Conservation (phyloP, 805 yeast genomes). For the Wickerhamiella alocasiicola region DNA sequence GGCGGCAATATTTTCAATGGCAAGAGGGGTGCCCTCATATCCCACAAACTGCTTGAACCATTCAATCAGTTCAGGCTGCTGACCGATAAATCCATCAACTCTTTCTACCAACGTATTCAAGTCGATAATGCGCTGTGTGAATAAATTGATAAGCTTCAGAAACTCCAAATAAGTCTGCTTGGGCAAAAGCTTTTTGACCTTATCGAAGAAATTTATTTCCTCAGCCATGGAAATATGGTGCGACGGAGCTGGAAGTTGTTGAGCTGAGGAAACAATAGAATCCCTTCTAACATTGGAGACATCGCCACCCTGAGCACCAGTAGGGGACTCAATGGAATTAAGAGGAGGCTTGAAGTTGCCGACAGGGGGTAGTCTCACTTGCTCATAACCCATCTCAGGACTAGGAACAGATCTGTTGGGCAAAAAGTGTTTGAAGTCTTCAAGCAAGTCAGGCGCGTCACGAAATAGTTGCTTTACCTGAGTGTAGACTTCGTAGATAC, state of each 20-base stretch:
- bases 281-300: not conserved
- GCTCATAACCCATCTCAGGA: conserved; percentile 18
- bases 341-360: conserved; percentile 64
- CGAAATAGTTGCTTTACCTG: conserved; percentile 83
- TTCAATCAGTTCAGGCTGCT: conserved; percentile 59
- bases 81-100: conserved; percentile 76
- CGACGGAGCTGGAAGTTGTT: conserved; percentile 49
- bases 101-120: conserved; percentile 68
- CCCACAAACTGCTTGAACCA: conserved; percentile 94
- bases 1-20: conserved; percentile 74
- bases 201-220: conserved; percentile 83
- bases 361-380: conserved; percentile 63
- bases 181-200: conserved; percentile 76
- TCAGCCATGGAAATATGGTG: conserved; percentile 53
- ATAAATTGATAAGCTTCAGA: conserved; percentile 73
- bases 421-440: conserved; percentile 87
- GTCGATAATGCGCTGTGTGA: conserved; percentile 83
- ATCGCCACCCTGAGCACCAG: not conserved
- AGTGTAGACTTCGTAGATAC: conserved; percentile 87
- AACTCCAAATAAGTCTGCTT: conserved; percentile 88
- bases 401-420: conserved; percentile 57
- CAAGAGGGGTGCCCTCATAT: conserved; percentile 69
- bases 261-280: conserved; percentile 66
- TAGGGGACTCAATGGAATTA: not conserved
- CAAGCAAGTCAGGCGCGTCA: conserved; percentile 86